Base-by-base conservation (phyloP, 495 filamentous ascomycete species). In the Staphylotrichum tortipilum region DNA sequence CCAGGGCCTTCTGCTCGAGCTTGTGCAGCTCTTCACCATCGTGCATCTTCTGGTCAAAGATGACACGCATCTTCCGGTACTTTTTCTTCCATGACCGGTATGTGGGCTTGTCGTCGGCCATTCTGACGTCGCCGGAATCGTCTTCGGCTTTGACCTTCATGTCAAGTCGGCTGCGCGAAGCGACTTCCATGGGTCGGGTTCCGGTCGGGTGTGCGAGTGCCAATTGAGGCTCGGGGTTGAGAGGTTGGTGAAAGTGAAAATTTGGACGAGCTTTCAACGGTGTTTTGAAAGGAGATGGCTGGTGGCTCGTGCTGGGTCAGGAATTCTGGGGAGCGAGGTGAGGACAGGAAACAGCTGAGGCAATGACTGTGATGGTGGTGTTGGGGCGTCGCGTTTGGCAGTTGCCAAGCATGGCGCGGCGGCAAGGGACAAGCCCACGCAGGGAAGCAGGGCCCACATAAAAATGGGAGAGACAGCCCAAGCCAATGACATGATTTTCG, bases 11-110 rank as follows among this genome's bases (percentile, higher is more conserved):
- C 62, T 86, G 78, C 63, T 92, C 89, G 31, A 86, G 78, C 47
- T 76, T 78, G 64, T 85, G 88, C 33, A 94, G 73, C 31, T 75
- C 73, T 59, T 94, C 86, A 57, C 82, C 89, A 42, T 86, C 80
- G 42, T 79, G 78, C 81, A 91, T 89, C 58, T 78, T 79, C 36
- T 83, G 76, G 57, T 96, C 89, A 57, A 96, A 98, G 33, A 78
- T 75, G 59, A 88, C 74, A 60, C 86, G 84, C 72, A 94, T 81
- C 71, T 98, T 98, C 47, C 86, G 81, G 68, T 91, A 98, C 71
- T 98, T 98, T 70, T 94, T 95, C 70, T 88, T 90, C 66, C 57
- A 75, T 17, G 65, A 73, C 43, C 65, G 68, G 54, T 68, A 69
- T 3, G 71, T 67, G 43, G 59, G 57, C 54, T 62, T 68, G 29